Evolutionary conservation across 768 basidiomycete genomes (phyloP), one percentile per base, ranked within the genome.

Genomic region (Lentinus tigrinus): DNA sequence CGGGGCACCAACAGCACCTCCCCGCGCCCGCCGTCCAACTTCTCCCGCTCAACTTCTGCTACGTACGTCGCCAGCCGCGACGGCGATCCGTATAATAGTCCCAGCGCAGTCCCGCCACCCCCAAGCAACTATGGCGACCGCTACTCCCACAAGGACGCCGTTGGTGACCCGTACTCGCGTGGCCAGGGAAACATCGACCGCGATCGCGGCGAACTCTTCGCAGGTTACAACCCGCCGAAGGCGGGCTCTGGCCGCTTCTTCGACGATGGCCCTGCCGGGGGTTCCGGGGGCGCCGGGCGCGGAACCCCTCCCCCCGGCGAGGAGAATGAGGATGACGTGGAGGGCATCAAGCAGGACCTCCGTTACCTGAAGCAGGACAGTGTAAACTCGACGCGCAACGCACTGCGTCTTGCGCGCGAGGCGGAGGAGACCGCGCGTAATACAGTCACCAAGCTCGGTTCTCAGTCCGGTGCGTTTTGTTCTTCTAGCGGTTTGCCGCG

Each of bases 301-400:
- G 77, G 75, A 34, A 78, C 80, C 34, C 81, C 83, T 36, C 63
- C 77, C 48, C 78, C 83, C 16, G 88, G 87, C 40, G 85, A 89
- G 69, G 88, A 90, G 69, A 85, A 84, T 51, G 91, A 93, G 1
- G 92, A 94, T 58, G 95, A 95, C 62, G 77, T 95, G 5, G 96
- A 99, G 74, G 93, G 88, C 24, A 98, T 99, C 74, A 98, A 97
- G 75, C 85, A 92, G 66, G 88, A 95, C 73, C 94, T 91, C 58
- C 82, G 87, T 56, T 91, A 83, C 67, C 70, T 89, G 60, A 98
- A 99, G 75, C 94, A 98, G 74, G 95, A 98, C 66, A 89, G 87
- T 69, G 87, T 95, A 47, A 87, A 84, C 54, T 89, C 91, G 16
- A 91, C 94, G 1, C 78, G 95, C 65, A 98, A 98, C 74, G 96